Evolutionary conservation across 2,329 filamentous ascomycete genomes (phyloP), one percentile per base, ranked within the genome.

Genomic region (Aplosporella prunicola): DNA sequence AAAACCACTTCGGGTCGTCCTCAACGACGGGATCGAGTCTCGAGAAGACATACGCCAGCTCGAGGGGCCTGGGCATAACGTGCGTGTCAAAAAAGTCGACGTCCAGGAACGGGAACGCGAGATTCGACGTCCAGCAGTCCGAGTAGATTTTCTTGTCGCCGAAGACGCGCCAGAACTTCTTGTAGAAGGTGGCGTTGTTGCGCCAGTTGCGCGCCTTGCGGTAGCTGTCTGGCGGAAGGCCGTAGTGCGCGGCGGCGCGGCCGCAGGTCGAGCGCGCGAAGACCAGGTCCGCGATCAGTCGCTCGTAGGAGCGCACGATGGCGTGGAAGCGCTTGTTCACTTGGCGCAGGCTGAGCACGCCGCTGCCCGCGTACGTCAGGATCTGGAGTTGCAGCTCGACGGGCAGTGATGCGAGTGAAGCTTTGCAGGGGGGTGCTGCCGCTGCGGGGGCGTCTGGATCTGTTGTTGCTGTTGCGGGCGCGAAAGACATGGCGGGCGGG

Each of bases 161-260:
- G 23, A 35, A 40, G 20, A 35, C 32, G 9, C 38, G 20, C 38
- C 38, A 40, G 29, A 40, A 40, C 32, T 40, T 40, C 25, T 32
- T 27, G 38, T 40, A 40, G 20, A 40, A 40, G 32, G 31, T 40
- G 32, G 32, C 32, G 32, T 35, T 35, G 26, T 20, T 22, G 9
- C 38, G 38, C 38, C 38, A 40, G 32, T 35, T 40, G 20, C 22
- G 26, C 26, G 32, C 27, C 14, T 26, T 33, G 26, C 38, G 38
- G 18, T 40, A 40, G 18, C 32, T 35, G 32, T 35, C 38, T 26
- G 20, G 11, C 18, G 38, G 9, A 26, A 40, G 22, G 22, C 20
- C 14, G 27, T 29, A 35, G 20, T 26, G 25, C 16, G 32, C 38
- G 9, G 18, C 30, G n/a, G 31, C 38, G 17, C 32, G 38, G 26